phyloP scores from a whole-genome alignment of 768 basidiomycete species.

The Panaeolus cyanescens region DNA sequence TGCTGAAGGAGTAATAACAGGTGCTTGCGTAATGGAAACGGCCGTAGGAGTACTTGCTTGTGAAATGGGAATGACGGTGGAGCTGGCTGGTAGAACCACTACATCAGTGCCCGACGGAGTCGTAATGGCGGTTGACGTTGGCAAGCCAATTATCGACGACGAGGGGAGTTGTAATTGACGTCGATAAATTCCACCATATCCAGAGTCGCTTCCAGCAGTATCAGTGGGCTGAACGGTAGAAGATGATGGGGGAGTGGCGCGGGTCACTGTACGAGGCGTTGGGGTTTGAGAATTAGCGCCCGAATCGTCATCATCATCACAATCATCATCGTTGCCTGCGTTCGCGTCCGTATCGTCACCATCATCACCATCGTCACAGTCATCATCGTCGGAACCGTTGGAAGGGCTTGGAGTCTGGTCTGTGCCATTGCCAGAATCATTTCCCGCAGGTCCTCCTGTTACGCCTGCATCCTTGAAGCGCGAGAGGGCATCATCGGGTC shows the following conservation, averaged over 20 bases:
- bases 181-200: not conserved
- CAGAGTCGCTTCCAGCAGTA: not conserved
- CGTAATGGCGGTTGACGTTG: not conserved
- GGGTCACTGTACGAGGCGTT: not conserved
- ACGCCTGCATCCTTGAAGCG: slow-evolving; percentile 46
- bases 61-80: not conserved
- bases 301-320: not conserved
- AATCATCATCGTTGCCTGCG: not conserved
- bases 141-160: not conserved
- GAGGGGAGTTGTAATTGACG: not conserved
- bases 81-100: not conserved
- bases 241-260: not conserved
- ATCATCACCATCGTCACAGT: not conserved
- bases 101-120: not conserved
- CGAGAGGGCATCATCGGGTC: slow-evolving; percentile 34
- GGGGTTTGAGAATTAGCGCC: not conserved
- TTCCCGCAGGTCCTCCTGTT: slow-evolving; percentile 41
- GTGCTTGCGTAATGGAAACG: not conserved
- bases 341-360: not conserved
- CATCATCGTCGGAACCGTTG: not conserved
- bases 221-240: not conserved
- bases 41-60: not conserved
- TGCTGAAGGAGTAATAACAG: not conserved
- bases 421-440: not conserved
- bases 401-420: not conserved